These are phyloP conservation scores for Zymoseptoria tritici DNA, from an alignment of 2,329 filamentous ascomycete genomes.

Conservation along the genomic window DNA sequence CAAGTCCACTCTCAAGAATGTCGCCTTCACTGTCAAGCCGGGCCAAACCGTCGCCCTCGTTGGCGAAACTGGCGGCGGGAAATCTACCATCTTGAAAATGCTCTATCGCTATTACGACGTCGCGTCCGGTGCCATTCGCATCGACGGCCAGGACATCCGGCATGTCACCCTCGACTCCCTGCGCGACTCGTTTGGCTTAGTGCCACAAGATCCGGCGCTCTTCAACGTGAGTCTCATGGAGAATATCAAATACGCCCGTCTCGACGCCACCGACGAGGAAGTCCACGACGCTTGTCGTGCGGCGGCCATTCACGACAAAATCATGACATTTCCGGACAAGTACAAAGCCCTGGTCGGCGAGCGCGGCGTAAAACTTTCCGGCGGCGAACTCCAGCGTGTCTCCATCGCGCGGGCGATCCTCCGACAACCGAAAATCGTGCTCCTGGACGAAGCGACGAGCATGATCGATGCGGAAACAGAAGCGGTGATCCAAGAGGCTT, in stretches of 20 bases:
- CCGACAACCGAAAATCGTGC: conserved; percentile 56
- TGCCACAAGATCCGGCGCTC: conserved; percentile 57
- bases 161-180: conserved; percentile 52
- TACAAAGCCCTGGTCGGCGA: conserved; percentile 72
- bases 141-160: conserved; percentile 55
- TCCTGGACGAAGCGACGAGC: conserved; percentile 71
- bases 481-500: conserved; percentile 47
- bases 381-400: conserved; percentile 79
- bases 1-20: conserved; percentile 43
- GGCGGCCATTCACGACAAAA: conserved; percentile 59
- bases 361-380: conserved; percentile 67
- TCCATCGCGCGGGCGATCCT: conserved; percentile 67
- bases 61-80: conserved; percentile 56
- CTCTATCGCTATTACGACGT: conserved; percentile 56
- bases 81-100: conserved; percentile 55
- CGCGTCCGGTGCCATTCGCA: conserved; percentile 45
- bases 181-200: conserved; percentile 53
- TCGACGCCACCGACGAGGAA: conserved; percentile 54
- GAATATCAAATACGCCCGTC: conserved; percentile 57
- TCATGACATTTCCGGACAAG: conserved; percentile 53
- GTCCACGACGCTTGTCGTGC: conserved; percentile 53
- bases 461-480: conserved; percentile 53
- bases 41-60: conserved; percentile 55
- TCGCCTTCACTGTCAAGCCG: conserved; percentile 43
- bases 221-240: conserved; percentile 52